A percentile compares a stretch with the other conserved stretches of the same genome.
Conservation (phyloP, 345 rosid genomes). For the Populus alba region DNA sequence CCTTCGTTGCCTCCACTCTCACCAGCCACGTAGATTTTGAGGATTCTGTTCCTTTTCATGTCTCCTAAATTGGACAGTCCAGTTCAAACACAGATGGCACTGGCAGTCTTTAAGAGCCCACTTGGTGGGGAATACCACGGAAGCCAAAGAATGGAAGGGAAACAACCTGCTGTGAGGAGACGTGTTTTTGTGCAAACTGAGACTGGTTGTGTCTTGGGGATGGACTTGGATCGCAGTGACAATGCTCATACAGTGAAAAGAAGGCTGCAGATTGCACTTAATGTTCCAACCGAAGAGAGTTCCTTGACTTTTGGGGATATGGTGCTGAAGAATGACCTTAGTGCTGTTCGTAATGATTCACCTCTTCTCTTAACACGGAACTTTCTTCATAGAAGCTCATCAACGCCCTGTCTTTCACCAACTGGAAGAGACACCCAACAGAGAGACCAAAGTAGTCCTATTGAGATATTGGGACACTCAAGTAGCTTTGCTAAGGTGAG, state of each 20-base stretch:
- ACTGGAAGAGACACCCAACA: slow-evolving; percentile 75
- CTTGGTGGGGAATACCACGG: slow-evolving; percentile 61
- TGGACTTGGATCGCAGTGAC: slow-evolving; percentile 95
- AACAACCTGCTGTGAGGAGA: slow-evolving; percentile 70
- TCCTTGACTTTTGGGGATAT: slow-evolving; percentile 79
- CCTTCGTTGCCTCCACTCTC: slow-evolving; percentile 34
- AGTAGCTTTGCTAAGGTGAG: slow-evolving; percentile 46
- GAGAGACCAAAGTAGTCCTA: slow-evolving; percentile 77
- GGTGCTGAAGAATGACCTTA: slow-evolving; percentile 83
- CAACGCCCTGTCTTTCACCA: slow-evolving; percentile 98
- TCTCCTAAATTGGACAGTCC: slow-evolving; percentile 88
- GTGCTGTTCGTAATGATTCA: slow-evolving; percentile 81
- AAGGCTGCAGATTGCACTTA: slow-evolving; percentile 88
- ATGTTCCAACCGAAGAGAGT: slow-evolving; percentile 77
- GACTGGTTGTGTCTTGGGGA: slow-evolving; percentile 94
- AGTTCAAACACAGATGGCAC: slow-evolving; percentile 96
- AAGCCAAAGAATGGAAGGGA: slow-evolving; percentile 58
- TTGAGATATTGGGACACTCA: slow-evolving; percentile 80
- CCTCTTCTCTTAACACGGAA: slow-evolving; percentile 85
- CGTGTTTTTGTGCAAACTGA: slow-evolving; percentile 94
- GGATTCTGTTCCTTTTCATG: slow-evolving; percentile 57
- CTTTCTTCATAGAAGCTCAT: slow-evolving; percentile 80
- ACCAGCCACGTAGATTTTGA: slow-evolving; percentile 29
- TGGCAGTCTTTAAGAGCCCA: slow-evolving; percentile 73
- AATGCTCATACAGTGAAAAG: slow-evolving; percentile 90